Evolutionary conservation across 2,329 filamentous ascomycete genomes (phyloP), one percentile per base, ranked within the genome.

Genomic region (Aphanoascus verrucosus): DNA sequence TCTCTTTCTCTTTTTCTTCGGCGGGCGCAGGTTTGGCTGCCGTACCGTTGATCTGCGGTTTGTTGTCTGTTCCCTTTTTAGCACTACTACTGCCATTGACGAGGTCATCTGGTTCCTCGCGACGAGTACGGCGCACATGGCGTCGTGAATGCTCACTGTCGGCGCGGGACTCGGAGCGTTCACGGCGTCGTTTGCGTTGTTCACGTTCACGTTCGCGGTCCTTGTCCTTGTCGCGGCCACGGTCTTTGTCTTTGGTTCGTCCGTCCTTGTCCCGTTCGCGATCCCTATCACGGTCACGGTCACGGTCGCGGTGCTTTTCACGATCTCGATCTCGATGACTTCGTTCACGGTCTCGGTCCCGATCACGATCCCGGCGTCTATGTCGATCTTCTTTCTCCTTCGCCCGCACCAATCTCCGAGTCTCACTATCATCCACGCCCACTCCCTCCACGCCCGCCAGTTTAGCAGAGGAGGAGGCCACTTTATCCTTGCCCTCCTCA

Each of bases 1-100:
- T 72, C 32, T 71, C 66, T 1, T 63, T 59, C 78, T 90, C 81
- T 82, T 88, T 72, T 34, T 71, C 66, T 1, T 63, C 60, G 20
- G 63, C 63, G 20, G 63, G 63, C 3, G 61, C 42, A 4, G 57
- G 48, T 15, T 49, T 54, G 6, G 41, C 48, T 1, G 55, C 43
- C 17, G 45, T 35, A 3, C 52, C 48, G 14, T 44, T 52, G n/a
- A 47, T 4, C 20, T 42, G 42, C 14, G 41, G 17, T 15, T 37
- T 34, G n/a, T 37, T 34, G n/a, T 54, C 45, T 8, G 23, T 37
- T 3, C 28, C 8, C 23, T 53, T 52, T 38, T 48, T 55, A 31
- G 54, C 46, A 14, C 53, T 14, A 31, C 43, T 49, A 31, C 43
- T 52, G 57, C 35, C 49, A 14, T 50, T 32, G 6, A 14, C 23